These are phyloP conservation scores for Sporormia fimetaria DNA, from an alignment of 495 filamentous ascomycete genomes.

Conservation along the genomic window DNA sequence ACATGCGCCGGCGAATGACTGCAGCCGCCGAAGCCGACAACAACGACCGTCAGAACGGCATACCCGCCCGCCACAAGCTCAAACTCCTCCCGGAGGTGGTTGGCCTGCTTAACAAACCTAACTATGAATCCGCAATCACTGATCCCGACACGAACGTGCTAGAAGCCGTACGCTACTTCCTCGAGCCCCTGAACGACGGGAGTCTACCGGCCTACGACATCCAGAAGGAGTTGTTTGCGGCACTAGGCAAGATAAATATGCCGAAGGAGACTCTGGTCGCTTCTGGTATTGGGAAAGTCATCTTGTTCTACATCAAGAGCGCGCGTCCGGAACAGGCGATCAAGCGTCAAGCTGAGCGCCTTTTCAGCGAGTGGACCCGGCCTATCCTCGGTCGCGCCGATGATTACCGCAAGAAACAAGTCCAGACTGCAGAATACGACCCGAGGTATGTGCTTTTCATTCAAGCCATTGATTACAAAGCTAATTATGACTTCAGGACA, in stretches of 20 bases:
- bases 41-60: constrained; percentile 57
- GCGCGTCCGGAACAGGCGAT: constrained; percentile 74
- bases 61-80: constrained; percentile 84
- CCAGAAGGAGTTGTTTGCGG: constrained; percentile 82
- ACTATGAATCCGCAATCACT: constrained; percentile 64
- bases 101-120: constrained; percentile 75
- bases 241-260: constrained; percentile 68
- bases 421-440: constrained; percentile 46
- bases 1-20: constrained; percentile 83
- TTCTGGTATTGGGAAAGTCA: constrained; percentile 89
- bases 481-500: constrained; percentile 13
- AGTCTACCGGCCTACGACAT: constrained; percentile 92
- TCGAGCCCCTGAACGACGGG: constrained; percentile 88
- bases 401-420: constrained; percentile 73
- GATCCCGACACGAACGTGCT: constrained; percentile 93
- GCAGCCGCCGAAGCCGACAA: constrained; percentile 81
- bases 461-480: constrained; percentile 9
- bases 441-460: constrained; percentile 37
- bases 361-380: constrained; percentile 89
- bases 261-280: constrained; percentile 80
- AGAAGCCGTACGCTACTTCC: constrained; percentile 89
- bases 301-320: constrained; percentile 92
- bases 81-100: constrained; percentile 90
- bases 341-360: constrained; percentile 82
- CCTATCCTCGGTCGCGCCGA: constrained; percentile 90